Conservation (phyloP, 2,329 filamentous ascomycete genomes). For the Rutstroemia sp. region DNA sequence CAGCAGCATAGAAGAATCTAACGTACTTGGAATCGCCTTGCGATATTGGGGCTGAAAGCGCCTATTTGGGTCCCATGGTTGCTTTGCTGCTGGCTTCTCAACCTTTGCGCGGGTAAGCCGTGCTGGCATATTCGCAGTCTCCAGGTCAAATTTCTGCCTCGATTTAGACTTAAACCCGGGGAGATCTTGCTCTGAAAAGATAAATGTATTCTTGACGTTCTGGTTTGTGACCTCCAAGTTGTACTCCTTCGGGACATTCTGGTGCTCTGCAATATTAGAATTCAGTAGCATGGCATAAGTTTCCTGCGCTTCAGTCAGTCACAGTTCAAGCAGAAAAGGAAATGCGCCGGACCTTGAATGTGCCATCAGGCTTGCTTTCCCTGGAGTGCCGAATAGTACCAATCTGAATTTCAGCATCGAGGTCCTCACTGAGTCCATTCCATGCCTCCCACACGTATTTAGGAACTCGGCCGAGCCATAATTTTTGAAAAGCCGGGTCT, state of each 20-base stretch:
- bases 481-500: conserved; percentile 31
- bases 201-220: conserved; percentile 74
- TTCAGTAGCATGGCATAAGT: conserved; percentile 61
- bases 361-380: conserved; percentile 41
- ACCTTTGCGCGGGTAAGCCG: conserved; percentile 39
- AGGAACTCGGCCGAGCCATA: conserved; percentile 73
- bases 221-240: conserved; percentile 62
- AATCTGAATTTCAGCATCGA: conserved; percentile 75
- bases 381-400: conserved; percentile 56
- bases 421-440: conserved; percentile 54
- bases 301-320: conserved; percentile 27
- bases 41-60: conserved; percentile 56
- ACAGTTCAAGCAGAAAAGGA: not conserved
- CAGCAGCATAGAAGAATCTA: conserved; percentile 15
- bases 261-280: conserved; percentile 57
- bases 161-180: conserved; percentile 63
- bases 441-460: conserved; percentile 76
- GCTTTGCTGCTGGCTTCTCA: conserved; percentile 39
- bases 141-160: conserved; percentile 46
- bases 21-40: conserved; percentile 65
- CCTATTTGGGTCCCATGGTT: conserved; percentile 39
- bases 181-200: conserved; percentile 91
- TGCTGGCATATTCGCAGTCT: conserved; percentile 51
- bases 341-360: conserved; percentile 32
- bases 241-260: conserved; percentile 80